Evolutionary conservation across 768 basidiomycete genomes (phyloP), one percentile per base, ranked within the genome.

Genomic region (Suillus spraguei): DNA sequence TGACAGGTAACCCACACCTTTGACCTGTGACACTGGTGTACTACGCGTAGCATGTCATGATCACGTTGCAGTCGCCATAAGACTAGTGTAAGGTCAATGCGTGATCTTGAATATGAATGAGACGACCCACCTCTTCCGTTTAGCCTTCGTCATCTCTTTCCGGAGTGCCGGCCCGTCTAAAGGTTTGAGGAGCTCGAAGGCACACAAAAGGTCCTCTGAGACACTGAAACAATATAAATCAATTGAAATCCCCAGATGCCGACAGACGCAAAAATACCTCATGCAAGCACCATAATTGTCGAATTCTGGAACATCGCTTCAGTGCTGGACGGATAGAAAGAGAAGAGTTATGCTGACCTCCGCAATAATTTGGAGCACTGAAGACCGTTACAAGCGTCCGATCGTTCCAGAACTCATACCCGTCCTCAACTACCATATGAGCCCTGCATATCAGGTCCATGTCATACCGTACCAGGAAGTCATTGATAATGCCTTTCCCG

Each of bases 351-450:
- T 24, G 44, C 92, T 78, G 69, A 97, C 95, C 94, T 77, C 94
- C 94, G 72, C 94, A 95, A 70, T 95, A 95, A 71, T 97, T 97
- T 24, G 97, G 97, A 55, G 97, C 97, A 69, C 95, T 97, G 78
- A 99, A 99, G 61, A 99, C 95, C 1, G 97, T 99, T 60, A 99
- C 97, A 68, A 99, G 79, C 55, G 97, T 98, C 68, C 97, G 87
- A 71, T 99, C 97, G 70, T 99, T 98, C 94, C 97, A 99, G 74
- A 99, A 99, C 80, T 99, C 97, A 73, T 99, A 98, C 9, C 97
- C 97, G 72, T 96, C 94, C 76, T 99, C 97, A 66, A 99, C 97
- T 52, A 99, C 97, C 97, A 99, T 99, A 78, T 99, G 97, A 58
- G 97, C 97, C 58, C 97, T 90, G 81, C 97, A 99, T 79, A 99